These are phyloP conservation scores for Onygenales sp. DNA, from an alignment of 2,329 filamentous ascomycete genomes.

Conservation along the genomic window DNA sequence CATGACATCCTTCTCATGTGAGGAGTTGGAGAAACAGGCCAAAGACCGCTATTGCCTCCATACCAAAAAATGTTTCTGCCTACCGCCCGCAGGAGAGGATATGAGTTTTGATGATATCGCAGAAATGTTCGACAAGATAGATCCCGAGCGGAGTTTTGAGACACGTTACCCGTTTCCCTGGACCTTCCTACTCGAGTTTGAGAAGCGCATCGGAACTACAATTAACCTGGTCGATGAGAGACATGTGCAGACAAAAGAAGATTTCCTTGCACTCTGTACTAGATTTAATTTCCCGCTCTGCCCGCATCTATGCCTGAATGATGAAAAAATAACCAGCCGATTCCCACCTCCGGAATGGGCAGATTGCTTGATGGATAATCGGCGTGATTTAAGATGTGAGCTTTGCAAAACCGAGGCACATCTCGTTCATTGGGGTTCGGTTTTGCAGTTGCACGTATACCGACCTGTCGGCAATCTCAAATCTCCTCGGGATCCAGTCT, in stretches of 20 bases:
- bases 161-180: not conserved
- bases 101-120: not conserved
- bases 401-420: not conserved
- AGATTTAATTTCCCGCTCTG: not conserved
- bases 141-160: not conserved
- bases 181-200: not conserved
- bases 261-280: not conserved
- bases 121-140: not conserved
- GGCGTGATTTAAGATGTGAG: not conserved
- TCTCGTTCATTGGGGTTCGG: not conserved
- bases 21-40: not conserved
- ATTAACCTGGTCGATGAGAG: not conserved
- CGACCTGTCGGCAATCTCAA: not conserved
- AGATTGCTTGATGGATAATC: not conserved
- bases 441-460: not conserved
- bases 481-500: not conserved
- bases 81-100: not conserved
- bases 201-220: not conserved
- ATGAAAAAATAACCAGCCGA: not conserved
- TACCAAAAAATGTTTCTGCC: not conserved
- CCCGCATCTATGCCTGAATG: not conserved
- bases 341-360: not conserved
- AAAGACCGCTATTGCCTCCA: constrained; percentile 1
- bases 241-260: not conserved
- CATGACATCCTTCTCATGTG: not conserved